Base-by-base conservation (phyloP, 2,329 filamentous ascomycete genomes). In the Scedosporium minutisporum region DNA sequence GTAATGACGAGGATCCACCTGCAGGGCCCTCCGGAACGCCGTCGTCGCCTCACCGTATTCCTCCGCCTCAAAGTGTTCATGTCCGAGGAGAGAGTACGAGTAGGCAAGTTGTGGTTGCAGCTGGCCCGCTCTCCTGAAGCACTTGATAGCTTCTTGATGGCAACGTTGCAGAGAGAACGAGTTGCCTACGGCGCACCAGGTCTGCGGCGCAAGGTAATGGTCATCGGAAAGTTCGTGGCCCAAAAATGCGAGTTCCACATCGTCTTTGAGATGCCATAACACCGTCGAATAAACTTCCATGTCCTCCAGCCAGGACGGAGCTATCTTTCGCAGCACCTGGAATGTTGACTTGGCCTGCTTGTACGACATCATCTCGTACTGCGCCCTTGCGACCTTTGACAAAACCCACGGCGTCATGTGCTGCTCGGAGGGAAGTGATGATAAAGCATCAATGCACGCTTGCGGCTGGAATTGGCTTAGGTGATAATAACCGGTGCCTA, bases 251-350 rank as follows among this genome's bases (percentile, higher is more conserved):
- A 68, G 59, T 6, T 64, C 63, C 21, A 67, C 62, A 46, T 68
- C 66, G 14, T 68, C 65, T 51, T 68, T 68, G 12, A 68, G 66
- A 58, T 68, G 65, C 66, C 66, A 68, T 14, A 68, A 48, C 33
- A 67, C 63, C 2, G 64, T 68, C n/a, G 66, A 68, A 59, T 66
- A 68, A 12, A 68, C 58, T 41, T 68, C 66, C 9, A 68, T 46
- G n/a, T 67, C 66, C 41, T 68, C 66, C 9, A 65, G 58, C 66
- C 66, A 68, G 3, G 65, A 60, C 4, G 66, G 65, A 7, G 64
- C 62, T 21, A 64, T 51, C 38, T 62, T 62, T 0, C 65, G 65
- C 9, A 68, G 65, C 12, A 58, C 51, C 46, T 65, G 64, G 59
- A 68, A 68, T 7, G 64, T 66, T 29, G 58, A 25, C 38, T 63